A percentile compares a stretch with the other conserved stretches of the same genome.
Conservation (phyloP, 257 asterid genomes). For the Jacaranda mimosifolia region DNA sequence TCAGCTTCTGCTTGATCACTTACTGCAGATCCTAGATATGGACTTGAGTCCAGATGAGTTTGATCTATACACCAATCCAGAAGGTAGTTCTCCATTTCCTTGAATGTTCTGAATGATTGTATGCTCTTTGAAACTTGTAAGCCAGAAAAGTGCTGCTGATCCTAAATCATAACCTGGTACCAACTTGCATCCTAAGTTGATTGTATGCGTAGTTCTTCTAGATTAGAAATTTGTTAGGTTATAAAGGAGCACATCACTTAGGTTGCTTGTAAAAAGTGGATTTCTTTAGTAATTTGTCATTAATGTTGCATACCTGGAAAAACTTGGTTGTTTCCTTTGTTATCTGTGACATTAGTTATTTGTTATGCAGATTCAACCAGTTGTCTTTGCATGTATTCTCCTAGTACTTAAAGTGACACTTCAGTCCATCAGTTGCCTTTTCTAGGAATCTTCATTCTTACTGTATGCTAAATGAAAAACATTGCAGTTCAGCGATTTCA, state of each 20-base stretch:
- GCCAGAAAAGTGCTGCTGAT: constrained; percentile 7
- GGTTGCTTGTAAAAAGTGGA: constrained; percentile 18
- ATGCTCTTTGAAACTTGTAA: neutral
- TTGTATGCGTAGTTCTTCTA: neutral
- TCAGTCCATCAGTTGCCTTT: neutral
- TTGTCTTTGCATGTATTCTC: neutral
- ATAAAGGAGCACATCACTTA: neutral
- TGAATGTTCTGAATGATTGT: constrained; percentile 22
- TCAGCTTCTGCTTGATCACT: constrained; percentile 22
- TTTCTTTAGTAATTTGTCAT: neutral
- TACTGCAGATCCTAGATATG: constrained; percentile 84
- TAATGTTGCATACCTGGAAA: neutral
- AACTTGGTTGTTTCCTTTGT: neutral
- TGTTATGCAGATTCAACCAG: neutral
- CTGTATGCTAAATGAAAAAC: constrained; percentile 23
- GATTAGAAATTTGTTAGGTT: neutral
- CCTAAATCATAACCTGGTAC: neutral
- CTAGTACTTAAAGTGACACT: neutral
- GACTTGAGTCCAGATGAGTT: constrained; percentile 72
- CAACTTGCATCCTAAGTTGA: neutral
- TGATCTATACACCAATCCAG: constrained; percentile 45
- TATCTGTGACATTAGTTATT: neutral
- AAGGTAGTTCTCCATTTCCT: constrained; percentile 61
- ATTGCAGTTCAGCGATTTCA: constrained; percentile 64
- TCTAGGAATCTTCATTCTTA: neutral